Percentiles rank a stretch among this genome's conserved stretches.
These are phyloP conservation scores for Citeromyces hawaiiensis DNA, from an alignment of 1,139 yeast species.

Conservation along the genomic window DNA sequence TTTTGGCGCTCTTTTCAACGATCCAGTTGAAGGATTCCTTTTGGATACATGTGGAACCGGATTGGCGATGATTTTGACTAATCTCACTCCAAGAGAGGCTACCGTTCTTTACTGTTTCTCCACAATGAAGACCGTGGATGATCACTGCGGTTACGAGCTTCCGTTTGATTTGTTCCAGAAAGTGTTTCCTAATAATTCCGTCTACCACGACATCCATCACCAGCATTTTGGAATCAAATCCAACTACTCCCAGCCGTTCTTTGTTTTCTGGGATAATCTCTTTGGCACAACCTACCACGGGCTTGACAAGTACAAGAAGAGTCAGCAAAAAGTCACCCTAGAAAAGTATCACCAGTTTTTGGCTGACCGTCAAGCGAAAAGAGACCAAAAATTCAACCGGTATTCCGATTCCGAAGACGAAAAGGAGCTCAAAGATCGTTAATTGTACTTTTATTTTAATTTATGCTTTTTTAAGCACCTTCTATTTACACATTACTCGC, in stretches of 20 bases:
- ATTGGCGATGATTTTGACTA: constrained; percentile 49
- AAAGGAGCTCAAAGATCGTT: no score
- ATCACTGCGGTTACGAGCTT: constrained; percentile 90
- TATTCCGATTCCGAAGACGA: not conserved
- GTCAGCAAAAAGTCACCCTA: constrained; percentile 46
- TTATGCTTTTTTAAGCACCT: no score
- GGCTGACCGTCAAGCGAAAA: constrained; percentile 21
- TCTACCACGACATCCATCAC: constrained; percentile 94
- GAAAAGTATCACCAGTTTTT: constrained; percentile 50
- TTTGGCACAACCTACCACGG: constrained; percentile 64
- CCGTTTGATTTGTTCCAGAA: constrained; percentile 87
- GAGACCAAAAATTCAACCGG: not conserved
- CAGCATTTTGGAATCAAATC: constrained; percentile 91
- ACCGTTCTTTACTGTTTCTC: constrained; percentile 70
- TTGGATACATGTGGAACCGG: constrained; percentile 92
- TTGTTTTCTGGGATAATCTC: constrained; percentile 79
- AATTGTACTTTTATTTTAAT: not conserved
- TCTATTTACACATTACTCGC: not conserved
- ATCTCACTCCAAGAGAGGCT: constrained; percentile 65
- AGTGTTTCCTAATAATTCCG: constrained; percentile 86
- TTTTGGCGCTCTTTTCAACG: constrained; percentile 89
- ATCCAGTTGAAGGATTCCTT: constrained; percentile 85
- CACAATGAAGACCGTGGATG: constrained; percentile 93
- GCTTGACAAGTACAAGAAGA: constrained; percentile 40
- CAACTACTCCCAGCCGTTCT: constrained; percentile 94